Percentiles rank a stretch among this genome's conserved stretches.
phyloP scores from a whole-genome alignment of 805 yeast species.

The Danielia oregonensis region DNA sequence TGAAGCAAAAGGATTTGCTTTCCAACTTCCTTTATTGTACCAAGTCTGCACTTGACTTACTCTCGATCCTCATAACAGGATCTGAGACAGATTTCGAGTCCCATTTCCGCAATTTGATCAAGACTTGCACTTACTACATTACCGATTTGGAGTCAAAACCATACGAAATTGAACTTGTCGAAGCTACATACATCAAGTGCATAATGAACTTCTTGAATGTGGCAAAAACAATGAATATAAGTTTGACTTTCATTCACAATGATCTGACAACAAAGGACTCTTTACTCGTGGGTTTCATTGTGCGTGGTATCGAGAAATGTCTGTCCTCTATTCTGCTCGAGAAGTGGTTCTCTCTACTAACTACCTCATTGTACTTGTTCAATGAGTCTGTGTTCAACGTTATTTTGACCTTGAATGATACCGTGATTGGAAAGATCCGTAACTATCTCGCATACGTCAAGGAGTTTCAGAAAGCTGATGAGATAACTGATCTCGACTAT shows the following conservation, averaged over 20 bases:
- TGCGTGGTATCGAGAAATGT: constrained; percentile 45
- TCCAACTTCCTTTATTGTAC: constrained; percentile 26
- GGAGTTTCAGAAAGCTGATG: constrained; percentile 10
- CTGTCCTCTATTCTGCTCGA: constrained; percentile 41
- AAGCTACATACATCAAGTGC: constrained; percentile 23
- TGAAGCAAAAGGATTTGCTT: constrained; percentile 16
- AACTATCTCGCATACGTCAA: constrained; percentile 26
- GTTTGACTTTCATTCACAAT: constrained; percentile 27
- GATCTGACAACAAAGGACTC: constrained; percentile 25
- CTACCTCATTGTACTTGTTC: constrained; percentile 49
- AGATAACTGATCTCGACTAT: constrained; percentile 35
- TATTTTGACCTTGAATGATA: constrained; percentile 49
- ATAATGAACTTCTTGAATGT: constrained; percentile 27
- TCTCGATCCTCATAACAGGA: constrained; percentile 47
- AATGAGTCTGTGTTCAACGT: constrained; percentile 53
- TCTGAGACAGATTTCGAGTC: constrained; percentile 50
- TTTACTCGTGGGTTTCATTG: constrained; percentile 41
- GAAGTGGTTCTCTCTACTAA: constrained; percentile 48
- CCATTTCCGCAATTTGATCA: constrained; percentile 40
- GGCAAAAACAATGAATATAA: constrained; percentile 26
- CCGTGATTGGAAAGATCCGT: constrained; percentile 41
- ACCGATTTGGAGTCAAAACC: constrained; percentile 6
- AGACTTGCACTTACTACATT: constrained; percentile 25
- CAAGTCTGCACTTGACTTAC: constrained; percentile 41
- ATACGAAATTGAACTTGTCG: constrained; percentile 25